Conservation (phyloP, 2,329 filamentous ascomycete species). For the Fusarium chlamydosporum region DNA sequence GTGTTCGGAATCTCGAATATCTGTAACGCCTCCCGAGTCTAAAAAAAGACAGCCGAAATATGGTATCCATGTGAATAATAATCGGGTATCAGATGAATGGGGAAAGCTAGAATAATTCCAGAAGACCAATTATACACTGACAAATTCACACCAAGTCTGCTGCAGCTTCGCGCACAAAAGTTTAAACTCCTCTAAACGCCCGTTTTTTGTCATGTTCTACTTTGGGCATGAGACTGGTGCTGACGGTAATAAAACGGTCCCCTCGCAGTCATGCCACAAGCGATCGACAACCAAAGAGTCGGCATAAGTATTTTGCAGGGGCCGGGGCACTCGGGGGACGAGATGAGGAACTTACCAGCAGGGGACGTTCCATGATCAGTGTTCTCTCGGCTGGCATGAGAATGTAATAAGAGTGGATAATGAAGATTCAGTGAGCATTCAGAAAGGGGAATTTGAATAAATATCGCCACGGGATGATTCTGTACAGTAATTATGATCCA, state of each 20-base stretch:
- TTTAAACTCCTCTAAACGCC: neutral
- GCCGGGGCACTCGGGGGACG: conserved; percentile 23
- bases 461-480: neutral
- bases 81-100: conserved; percentile 25
- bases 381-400: conserved; percentile 41
- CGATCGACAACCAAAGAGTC: conserved; percentile 20
- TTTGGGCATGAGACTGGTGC: neutral
- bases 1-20: neutral
- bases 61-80: conserved; percentile 28
- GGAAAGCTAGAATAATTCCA: conserved; percentile 32
- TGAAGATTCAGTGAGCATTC: conserved; percentile 14
- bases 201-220: neutral
- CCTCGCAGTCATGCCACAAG: conserved; percentile 29
- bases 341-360: conserved; percentile 29
- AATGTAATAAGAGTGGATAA: conserved; percentile 42
- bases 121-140: neutral
- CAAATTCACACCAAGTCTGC: neutral
- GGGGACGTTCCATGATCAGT: conserved; percentile 27
- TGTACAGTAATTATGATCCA: conserved; percentile 3
- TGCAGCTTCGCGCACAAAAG: neutral
- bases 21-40: conserved; percentile 10
- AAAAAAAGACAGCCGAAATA: conserved; percentile 17
- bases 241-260: neutral
- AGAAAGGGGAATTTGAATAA: conserved; percentile 22
- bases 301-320: conserved; percentile 17